These are phyloP conservation scores for Chlamydomonas reinhardtii DNA, from an alignment of 163 green algal species.

Conservation along the genomic window DNA sequence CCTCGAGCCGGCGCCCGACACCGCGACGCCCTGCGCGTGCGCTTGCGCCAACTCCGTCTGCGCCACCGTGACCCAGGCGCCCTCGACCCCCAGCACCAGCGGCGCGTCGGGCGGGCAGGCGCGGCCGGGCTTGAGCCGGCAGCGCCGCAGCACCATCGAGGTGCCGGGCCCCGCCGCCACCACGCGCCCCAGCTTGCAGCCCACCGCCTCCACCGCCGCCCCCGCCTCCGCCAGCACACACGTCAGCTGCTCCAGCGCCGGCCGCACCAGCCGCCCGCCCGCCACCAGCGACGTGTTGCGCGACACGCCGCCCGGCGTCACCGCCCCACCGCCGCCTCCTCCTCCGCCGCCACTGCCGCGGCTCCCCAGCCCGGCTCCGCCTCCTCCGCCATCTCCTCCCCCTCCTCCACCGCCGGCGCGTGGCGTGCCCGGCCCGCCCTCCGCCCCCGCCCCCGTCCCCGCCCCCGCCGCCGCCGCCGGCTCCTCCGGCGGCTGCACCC, in stretches of 20 bases:
- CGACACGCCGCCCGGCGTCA: neutral
- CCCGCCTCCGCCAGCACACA: conserved; percentile 15
- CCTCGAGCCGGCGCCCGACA: neutral
- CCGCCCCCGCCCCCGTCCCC: neutral
- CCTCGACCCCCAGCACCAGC: neutral
- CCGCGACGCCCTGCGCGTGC: neutral
- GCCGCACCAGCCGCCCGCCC: neutral
- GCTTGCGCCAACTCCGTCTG: neutral
- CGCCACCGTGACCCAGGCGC: neutral
- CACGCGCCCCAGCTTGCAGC: conserved; percentile 29
- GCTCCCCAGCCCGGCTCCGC: too few relatives aligned
- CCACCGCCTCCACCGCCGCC: conserved; percentile 16
- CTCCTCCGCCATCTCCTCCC: too few relatives aligned
- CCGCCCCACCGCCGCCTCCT: too few relatives aligned
- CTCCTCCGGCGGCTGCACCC: neutral
- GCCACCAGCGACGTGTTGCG: neutral
- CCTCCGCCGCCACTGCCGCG: neutral
- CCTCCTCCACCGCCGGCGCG: too few relatives aligned
- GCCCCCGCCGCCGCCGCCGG: too few relatives aligned
- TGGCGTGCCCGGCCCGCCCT: neutral
- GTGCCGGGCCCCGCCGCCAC: neutral
- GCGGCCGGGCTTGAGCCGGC: neutral
- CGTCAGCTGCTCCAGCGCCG: neutral
- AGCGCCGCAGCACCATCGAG: conserved; percentile 1
- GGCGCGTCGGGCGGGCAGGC: conserved; percentile 16